Conservation (phyloP, 2,329 filamentous ascomycete genomes). For the Aphanoascus verrucosus region DNA sequence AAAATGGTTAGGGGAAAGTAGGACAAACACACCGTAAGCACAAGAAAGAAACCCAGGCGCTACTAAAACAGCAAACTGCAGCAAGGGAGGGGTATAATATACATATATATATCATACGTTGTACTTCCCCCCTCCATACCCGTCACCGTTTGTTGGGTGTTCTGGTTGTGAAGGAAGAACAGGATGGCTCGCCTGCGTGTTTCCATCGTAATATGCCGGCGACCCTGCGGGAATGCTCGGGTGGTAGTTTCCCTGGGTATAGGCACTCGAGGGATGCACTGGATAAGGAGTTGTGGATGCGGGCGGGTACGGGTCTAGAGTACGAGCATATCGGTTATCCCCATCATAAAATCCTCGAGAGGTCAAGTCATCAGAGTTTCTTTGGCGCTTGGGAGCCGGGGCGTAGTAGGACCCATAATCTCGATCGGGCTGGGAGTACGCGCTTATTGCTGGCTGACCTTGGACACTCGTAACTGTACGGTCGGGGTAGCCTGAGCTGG, state of each 20-base stretch:
- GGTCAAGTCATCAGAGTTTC: neutral
- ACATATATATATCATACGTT: neutral
- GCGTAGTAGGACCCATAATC: conserved; percentile 6
- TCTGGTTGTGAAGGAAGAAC: conserved; percentile 3
- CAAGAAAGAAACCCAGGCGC: neutral
- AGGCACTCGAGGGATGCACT: neutral
- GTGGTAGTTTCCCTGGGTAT: neutral
- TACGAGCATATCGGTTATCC: conserved; percentile 2
- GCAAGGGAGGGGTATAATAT: neutral
- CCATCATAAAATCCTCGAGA: neutral
- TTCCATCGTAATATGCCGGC: conserved; percentile 1
- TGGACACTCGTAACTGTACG: neutral
- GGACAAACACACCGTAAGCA: neutral
- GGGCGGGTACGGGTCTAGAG: conserved; percentile 1
- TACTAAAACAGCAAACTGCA: neutral
- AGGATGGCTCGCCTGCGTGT: neutral
- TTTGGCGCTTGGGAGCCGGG: neutral
- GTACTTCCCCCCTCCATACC: neutral
- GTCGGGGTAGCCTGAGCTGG: neutral
- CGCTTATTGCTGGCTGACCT: neutral
- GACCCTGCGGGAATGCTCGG: neutral
- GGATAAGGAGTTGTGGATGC: neutral
- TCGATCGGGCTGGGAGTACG: conserved; percentile 2
- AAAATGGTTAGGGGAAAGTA: too few relatives aligned
- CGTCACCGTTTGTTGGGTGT: conserved; percentile 4